Evolutionary conservation across 2,329 filamentous ascomycete species (phyloP), one percentile per base, ranked within the genome.

Genomic region (Colletotrichum eleusines): DNA sequence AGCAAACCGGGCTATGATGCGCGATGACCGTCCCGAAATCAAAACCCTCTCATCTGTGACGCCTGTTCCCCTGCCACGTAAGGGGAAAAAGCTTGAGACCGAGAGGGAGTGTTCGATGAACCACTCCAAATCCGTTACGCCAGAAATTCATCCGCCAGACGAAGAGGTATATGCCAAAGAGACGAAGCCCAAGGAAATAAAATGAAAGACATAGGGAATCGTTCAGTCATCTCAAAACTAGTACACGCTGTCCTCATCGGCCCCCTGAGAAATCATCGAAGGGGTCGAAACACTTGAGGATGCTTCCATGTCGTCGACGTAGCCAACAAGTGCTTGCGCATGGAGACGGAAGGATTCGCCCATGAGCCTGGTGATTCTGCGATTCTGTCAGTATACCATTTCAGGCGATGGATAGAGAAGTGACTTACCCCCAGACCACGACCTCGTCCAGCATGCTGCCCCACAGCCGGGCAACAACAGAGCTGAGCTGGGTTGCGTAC

Each of bases 381-480:
- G 63, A 60, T 59, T 23, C n/a, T 28, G 73, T 78, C 74, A 78
- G 73, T 14, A 3, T 16, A 4, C 20, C 31, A 5, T 54, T 23
- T 20, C 5, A 2, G 35, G n/a, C 8, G 42, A 40, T 51, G 23
- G n/a, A 9, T 5, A 5, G 2, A 28, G n/a, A 23, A 26, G 20
- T 33, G 12, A 92, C 94, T 90, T 91, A 97, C 94, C 96, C 96
- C 96, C 96, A 98, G 72, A 99, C 96, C 76, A 98, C 95, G 73
- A 98, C 96, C 83, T 98, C 96, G 79, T 98, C 96, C 74, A 98
- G 91, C 92, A 98, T 98, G 74, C 94, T 95, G 76, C 95, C 96
- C 96, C 96, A 99, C 55, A 98, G 90, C 77, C 94, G 91, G 73
- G 95, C 95, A 53, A 99, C 95, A 63, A 94, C 94, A n/a, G 95